A percentile compares a stretch with the other conserved stretches of the same genome.
phyloP scores from a whole-genome alignment of 2,329 filamentous ascomycete species.

The Fusarium tanahbumbuense region DNA sequence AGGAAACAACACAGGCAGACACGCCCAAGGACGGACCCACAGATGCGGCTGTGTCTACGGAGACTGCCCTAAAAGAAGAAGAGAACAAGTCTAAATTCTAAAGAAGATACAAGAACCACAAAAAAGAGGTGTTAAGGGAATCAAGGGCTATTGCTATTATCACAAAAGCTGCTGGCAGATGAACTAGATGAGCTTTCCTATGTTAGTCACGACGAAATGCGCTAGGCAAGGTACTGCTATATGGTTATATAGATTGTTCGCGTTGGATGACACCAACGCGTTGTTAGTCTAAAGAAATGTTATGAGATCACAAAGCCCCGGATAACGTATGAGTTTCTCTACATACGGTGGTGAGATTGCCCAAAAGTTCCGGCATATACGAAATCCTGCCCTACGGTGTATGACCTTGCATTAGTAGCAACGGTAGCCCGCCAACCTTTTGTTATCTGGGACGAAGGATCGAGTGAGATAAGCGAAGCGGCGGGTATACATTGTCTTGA shows the following conservation, averaged over 20 bases:
- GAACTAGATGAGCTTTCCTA: slow-evolving; percentile 36
- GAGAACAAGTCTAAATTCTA: slow-evolving; percentile 7
- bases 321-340: background rate
- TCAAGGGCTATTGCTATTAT: slow-evolving; percentile 15
- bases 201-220: slow-evolving; percentile 30
- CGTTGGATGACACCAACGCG: slow-evolving; percentile 3
- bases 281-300: slow-evolving; percentile 12
- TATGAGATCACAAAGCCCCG: background rate
- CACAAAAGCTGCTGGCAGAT: slow-evolving; percentile 12
- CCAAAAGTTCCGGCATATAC: slow-evolving; percentile 10
- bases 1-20: slow-evolving; percentile 1
- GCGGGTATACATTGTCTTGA: no score
- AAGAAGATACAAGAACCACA: background rate
- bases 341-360: background rate
- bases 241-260: slow-evolving; percentile 14
- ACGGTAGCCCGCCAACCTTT: background rate
- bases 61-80: background rate
- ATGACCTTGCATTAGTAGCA: background rate
- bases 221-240: background rate
- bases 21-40: background rate
- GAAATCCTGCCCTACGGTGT: slow-evolving; percentile 3
- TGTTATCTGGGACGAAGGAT: background rate
- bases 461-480: slow-evolving; percentile 6
- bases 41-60: background rate
- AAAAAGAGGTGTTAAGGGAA: background rate